Evolutionary conservation across 1,284 basidiomycete genomes (phyloP).

Genomic region (Rhodotorula sp.): DNA sequence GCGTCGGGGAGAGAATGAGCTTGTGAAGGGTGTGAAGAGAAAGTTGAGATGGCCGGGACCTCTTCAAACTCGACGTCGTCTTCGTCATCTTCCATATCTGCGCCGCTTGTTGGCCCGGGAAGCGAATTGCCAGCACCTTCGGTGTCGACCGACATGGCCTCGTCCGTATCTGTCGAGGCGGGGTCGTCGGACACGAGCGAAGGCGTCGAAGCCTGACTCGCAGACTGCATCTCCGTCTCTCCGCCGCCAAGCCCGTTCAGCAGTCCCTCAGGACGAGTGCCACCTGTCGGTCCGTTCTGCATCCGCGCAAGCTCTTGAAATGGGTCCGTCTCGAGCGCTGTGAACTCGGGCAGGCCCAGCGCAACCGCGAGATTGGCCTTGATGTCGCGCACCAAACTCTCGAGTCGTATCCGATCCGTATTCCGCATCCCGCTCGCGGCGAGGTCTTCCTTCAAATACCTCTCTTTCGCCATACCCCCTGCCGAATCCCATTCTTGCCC

Average conservation of each 20-base stretch:
- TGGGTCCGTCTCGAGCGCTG: slow-evolving; percentile 24
- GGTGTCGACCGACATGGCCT: slow-evolving; percentile 22
- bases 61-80: slow-evolving; percentile 33
- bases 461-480: not conserved
- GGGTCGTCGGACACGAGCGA: slow-evolving; percentile 2
- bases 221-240: not conserved
- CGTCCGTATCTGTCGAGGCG: not conserved
- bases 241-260: not conserved
- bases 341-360: slow-evolving; percentile 20
- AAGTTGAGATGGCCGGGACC: not conserved
- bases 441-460: too few relatives aligned
- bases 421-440: not conserved
- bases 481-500: slow-evolving; percentile 25
- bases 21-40: not conserved
- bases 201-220: slow-evolving; percentile 3
- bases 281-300: not conserved
- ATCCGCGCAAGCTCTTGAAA: slow-evolving; percentile 12
- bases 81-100: slow-evolving; percentile 12
- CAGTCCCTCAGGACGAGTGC: not conserved
- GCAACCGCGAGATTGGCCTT: slow-evolving; percentile 11
- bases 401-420: slow-evolving; percentile 27
- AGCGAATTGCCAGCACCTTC: not conserved
- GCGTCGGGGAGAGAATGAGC: not conserved
- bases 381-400: slow-evolving; percentile 17
- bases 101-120: not conserved